Percentiles rank a stretch among this genome's conserved stretches.
These are phyloP conservation scores for Russula sp. DNA, from an alignment of 768 basidiomycete genomes.

Conservation along the genomic window DNA sequence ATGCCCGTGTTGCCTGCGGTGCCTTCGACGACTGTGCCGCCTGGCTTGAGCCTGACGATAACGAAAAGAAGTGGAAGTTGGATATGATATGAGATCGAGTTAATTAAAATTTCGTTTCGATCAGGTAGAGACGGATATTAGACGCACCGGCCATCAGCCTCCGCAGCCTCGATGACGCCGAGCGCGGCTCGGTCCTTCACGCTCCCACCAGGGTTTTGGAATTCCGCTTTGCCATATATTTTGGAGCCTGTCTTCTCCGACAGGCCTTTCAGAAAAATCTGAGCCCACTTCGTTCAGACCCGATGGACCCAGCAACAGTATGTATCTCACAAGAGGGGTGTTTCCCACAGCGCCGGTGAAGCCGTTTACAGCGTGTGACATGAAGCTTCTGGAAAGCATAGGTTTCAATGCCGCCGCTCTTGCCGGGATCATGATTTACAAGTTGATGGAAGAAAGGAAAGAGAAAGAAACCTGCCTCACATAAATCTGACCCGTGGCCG, in stretches of 20 bases:
- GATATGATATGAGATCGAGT: too few species aligned
- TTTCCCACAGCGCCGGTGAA: conserved; percentile 89
- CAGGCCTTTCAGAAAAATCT: conserved; percentile 80
- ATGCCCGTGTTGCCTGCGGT: conserved; percentile 99
- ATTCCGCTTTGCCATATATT: conserved; percentile 95
- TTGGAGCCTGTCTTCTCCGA: conserved; percentile 78
- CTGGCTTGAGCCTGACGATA: conserved; percentile 64
- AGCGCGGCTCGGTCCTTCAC: conserved; percentile 97
- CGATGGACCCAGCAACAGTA: not conserved
- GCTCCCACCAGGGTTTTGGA: conserved; percentile 96
- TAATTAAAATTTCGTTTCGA: not conserved
- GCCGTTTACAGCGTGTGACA: conserved; percentile 50
- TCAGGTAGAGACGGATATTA: not conserved
- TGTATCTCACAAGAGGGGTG: conserved; percentile 73
- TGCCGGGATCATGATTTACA: conserved; percentile 7
- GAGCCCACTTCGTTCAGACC: conserved; percentile 14
- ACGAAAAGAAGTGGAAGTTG: too few species aligned
- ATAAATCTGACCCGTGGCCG: not conserved
- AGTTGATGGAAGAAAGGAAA: not conserved
- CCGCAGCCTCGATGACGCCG: conserved; percentile 81
- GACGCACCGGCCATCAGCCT: conserved; percentile 71
- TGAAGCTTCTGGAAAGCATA: conserved; percentile 28
- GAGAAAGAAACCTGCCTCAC: not conserved
- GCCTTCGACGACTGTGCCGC: conserved; percentile 97
- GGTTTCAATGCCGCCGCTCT: not conserved